phyloP scores from a whole-genome alignment of 371 early-diverging fungal genomes.

The Apophysomyces sp. region DNA sequence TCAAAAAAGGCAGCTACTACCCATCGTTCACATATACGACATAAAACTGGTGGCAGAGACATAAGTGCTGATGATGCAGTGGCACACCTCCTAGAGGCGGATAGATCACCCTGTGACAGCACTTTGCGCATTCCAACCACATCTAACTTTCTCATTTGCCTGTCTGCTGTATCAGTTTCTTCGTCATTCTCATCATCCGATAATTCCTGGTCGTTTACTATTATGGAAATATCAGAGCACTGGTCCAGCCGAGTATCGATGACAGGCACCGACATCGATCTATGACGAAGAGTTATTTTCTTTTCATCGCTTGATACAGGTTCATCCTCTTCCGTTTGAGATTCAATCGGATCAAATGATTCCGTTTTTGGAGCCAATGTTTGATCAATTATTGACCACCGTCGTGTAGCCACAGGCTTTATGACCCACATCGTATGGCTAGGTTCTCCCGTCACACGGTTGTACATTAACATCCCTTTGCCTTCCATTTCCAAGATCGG shows the following conservation, averaged over 20 bases:
- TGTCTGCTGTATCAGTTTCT: neutral
- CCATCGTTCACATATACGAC: conserved; percentile 80
- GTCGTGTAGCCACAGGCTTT: conserved; percentile 45
- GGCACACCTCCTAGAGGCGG: neutral
- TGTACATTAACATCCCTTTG: conserved; percentile 90
- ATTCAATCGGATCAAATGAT: neutral
- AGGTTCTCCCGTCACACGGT: conserved; percentile 64
- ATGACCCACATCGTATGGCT: conserved; percentile 88
- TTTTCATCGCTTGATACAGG: neutral
- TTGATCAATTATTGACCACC: conserved; percentile 17
- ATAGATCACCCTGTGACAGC: neutral
- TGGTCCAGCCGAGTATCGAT: neutral
- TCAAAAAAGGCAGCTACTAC: conserved; percentile 76
- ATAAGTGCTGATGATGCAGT: conserved; percentile 9
- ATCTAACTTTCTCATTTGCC: neutral
- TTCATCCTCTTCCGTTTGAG: neutral
- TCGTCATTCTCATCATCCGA: conserved; percentile 12
- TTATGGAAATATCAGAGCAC: neutral
- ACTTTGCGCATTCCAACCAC: neutral
- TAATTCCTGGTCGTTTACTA: neutral
- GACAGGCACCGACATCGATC: conserved; percentile 25
- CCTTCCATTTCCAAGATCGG: conserved; percentile 76
- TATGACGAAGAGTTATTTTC: conserved; percentile 7
- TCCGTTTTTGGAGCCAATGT: conserved; percentile 2
- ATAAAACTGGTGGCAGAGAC: conserved; percentile 53